A percentile compares a stretch with the other conserved stretches of the same genome.
Conservation (phyloP, 2,329 filamentous ascomycete genomes). For the Paramyrothecium sp. region DNA sequence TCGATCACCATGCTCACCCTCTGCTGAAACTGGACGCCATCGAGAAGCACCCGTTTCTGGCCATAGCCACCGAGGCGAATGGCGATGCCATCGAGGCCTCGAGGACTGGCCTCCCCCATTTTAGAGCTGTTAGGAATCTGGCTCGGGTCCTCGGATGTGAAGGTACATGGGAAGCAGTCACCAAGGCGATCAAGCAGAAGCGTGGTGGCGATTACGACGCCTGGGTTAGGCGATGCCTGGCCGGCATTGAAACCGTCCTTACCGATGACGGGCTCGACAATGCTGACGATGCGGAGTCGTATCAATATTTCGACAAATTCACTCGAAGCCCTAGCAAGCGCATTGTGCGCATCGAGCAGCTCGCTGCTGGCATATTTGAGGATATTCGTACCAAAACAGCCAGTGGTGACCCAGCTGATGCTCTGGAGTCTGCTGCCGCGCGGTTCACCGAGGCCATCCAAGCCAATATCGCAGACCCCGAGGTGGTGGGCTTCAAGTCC, state of each 20-base stretch:
- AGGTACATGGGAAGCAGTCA: conserved; percentile 58
- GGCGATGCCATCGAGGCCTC: conserved; percentile 65
- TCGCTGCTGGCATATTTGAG: conserved; percentile 63
- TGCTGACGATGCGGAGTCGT: conserved; percentile 54
- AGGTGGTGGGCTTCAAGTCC: conserved; percentile 79
- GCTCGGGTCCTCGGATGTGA: conserved; percentile 62
- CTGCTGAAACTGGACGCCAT: conserved; percentile 54
- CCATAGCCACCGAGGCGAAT: conserved; percentile 71
- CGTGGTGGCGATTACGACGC: conserved; percentile 46
- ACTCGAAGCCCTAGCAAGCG: conserved; percentile 64
- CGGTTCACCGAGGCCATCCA: conserved; percentile 44
- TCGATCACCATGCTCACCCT: conserved; percentile 74
- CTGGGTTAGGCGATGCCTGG: conserved; percentile 64
- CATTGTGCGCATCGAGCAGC: conserved; percentile 74
- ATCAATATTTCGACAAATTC: conserved; percentile 65
- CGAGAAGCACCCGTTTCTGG: conserved; percentile 47
- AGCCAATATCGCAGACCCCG: conserved; percentile 58
- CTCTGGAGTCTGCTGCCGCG: conserved; percentile 30
- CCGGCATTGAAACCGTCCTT: conserved; percentile 70
- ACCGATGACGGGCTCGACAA: conserved; percentile 74
- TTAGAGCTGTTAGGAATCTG: conserved; percentile 69
- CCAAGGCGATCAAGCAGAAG: conserved; percentile 39
- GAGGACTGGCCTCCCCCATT: conserved; percentile 62
- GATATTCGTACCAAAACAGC: conserved; percentile 34
- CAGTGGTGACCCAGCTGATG: conserved; percentile 15